These are phyloP conservation scores for Pythium sp. DNA, from an alignment of 352 stramenopile species.

Conservation along the genomic window DNA sequence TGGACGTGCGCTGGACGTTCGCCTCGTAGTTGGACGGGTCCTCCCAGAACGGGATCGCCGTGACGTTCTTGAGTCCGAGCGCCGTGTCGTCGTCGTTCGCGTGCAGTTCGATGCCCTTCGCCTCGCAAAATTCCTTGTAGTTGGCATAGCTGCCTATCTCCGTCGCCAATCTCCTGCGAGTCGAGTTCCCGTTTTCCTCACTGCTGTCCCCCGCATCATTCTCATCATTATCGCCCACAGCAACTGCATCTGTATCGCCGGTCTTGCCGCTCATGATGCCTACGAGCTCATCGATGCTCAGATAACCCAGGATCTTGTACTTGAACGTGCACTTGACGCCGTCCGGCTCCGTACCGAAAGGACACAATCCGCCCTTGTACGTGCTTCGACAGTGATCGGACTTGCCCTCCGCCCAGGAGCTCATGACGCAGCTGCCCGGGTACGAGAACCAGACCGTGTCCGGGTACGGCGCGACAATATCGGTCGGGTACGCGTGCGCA, in stretches of 20 bases:
- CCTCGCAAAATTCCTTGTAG: slow-evolving; percentile 50
- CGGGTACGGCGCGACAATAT: slow-evolving; percentile 56
- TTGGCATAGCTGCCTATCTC: slow-evolving; percentile 21
- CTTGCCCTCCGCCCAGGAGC: slow-evolving; percentile 46
- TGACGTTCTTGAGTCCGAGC: slow-evolving; percentile 43
- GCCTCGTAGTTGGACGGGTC: slow-evolving; percentile 41
- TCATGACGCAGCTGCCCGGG: slow-evolving; percentile 56
- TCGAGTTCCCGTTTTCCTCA: background rate
- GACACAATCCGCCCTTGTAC: slow-evolving; percentile 48
- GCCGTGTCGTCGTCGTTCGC: slow-evolving; percentile 48
- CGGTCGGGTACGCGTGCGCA: slow-evolving; percentile 45
- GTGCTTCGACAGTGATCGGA: slow-evolving; percentile 32
- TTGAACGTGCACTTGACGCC: slow-evolving; percentile 69
- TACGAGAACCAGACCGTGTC: slow-evolving; percentile 80
- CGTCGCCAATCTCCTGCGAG: background rate
- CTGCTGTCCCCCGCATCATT: slow-evolving; percentile 5
- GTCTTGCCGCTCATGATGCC: slow-evolving; percentile 49
- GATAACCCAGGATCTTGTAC: slow-evolving; percentile 62
- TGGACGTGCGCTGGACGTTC: slow-evolving; percentile 46
- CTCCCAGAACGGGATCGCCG: slow-evolving; percentile 58
- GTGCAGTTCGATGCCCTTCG: slow-evolving; percentile 50
- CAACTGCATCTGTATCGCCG: slow-evolving; percentile 1
- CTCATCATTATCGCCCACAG: slow-evolving; percentile 3
- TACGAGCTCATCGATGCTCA: slow-evolving; percentile 66
- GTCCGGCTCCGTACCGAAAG: slow-evolving; percentile 51